A percentile compares a stretch with the other conserved stretches of the same genome.
Evolutionary conservation across 331 rosid species (phyloP).

Genomic region (Phaseolus coccineus): DNA sequence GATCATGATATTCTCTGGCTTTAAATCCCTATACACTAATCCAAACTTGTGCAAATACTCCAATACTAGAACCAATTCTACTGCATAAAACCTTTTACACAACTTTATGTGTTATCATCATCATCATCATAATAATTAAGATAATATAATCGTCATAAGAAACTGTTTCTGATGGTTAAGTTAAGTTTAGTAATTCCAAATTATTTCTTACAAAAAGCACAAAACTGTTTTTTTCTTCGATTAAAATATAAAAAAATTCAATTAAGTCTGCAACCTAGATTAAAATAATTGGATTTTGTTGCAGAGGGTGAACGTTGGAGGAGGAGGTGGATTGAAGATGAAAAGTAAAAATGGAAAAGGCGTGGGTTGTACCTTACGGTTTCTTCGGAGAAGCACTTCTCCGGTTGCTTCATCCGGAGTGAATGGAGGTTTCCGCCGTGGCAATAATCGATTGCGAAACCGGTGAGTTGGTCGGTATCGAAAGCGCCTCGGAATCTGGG

Average conservation of each 20-base stretch:
- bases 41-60: conserved; percentile 82
- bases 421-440: conserved; percentile 81
- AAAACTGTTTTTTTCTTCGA: too few relatives aligned
- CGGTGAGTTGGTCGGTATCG: conserved; percentile 62
- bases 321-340: too few relatives aligned
- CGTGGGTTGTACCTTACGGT: conserved; percentile 59
- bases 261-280: too few relatives aligned
- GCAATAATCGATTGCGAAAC: conserved; percentile 82
- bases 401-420: conserved; percentile 67
- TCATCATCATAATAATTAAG: too few relatives aligned
- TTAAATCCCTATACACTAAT: conserved; percentile 87
- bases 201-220: too few relatives aligned
- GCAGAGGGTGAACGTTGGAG: too few relatives aligned
- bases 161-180: too few relatives aligned
- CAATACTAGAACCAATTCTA: conserved; percentile 77
- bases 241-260: too few relatives aligned
- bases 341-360: neutral
- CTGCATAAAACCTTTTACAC: conserved; percentile 77
- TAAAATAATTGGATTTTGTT: too few relatives aligned
- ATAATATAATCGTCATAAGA: too few relatives aligned
- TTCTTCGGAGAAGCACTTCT: conserved; percentile 77
- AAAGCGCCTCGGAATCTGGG: conserved; percentile 71
- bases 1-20: conserved; percentile 89
- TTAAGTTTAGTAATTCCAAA: too few relatives aligned
- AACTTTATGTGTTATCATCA: too few relatives aligned